Evolutionary conservation across 2,329 filamentous ascomycete species (phyloP), one percentile per base, ranked within the genome.

Genomic region (Rhynchosporium graminicola): DNA sequence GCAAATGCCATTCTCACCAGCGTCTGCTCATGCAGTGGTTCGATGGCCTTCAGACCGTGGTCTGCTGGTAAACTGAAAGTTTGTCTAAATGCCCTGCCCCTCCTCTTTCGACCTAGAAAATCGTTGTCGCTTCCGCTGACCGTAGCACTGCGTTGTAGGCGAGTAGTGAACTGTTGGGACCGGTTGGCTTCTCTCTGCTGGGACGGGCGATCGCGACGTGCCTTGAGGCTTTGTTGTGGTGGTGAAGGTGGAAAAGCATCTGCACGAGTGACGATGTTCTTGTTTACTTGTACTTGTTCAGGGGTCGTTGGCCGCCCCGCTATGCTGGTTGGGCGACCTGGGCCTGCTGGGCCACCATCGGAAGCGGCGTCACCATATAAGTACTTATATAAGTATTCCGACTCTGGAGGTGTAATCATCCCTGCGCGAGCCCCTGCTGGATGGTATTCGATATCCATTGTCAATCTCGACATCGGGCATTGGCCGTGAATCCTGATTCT

Each of bases 1-100:
- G 82, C 78, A 75, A 80, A 85, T 62, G 83, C 85, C 86, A 88
- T 88, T 76, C 80, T 87, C 72, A 77, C 66, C 58, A 74, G 63
- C 40, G 65, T 61, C 54, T 71, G 67, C 62, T 74, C 73, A 73
- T 74, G 68, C 67, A 65, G 70, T 62, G 66, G 69, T 62, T 74
- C 72, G 10, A 72, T 57, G 31, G 69, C 70, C 57, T 68, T 71
- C 43, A 72, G 65, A 38, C 69, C 72, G 66, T 71, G 68, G 55
- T 69, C 70, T 36, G 65, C 65, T 20, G 70, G 67, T 48, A 71
- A 52, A 64, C 65, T 69, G 46, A 57, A 57, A 4, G 60, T 66
- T 26, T 67, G 62, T 48, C 63, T 55, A 56, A 68, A 70, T 40
- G 55, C 61, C 15, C 64, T 57, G 6, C 58, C 60, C 57, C 64